Evolutionary conservation across 805 yeast genomes (phyloP), one percentile per base, ranked within the genome.

Genomic region (Metschnikowia santaceciliae): DNA sequence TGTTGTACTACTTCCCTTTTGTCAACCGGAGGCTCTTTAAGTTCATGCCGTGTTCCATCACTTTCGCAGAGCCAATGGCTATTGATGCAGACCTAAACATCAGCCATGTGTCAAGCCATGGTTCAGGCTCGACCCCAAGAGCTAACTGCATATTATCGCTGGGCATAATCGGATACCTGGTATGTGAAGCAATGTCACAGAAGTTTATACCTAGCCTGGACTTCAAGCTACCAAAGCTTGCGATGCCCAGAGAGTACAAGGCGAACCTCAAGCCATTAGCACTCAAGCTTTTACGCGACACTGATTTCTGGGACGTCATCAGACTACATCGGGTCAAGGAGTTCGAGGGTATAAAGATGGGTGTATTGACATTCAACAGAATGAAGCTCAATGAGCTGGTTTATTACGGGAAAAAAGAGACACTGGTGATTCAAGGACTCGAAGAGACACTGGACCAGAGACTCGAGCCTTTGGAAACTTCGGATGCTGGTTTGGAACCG

Each of bases 1-100:
- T 70, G 55, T 53, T 68, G 11, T 70, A 70, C 53, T 55, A 68
- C 20, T 66, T 62, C 37, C 75, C 75, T 1, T 53, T 65, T 10
- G 68, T 70, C 2, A 62, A 61, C 47, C 46, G 44, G 22, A 30
- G 32, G 13, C 15, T 63, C 1, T 67, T 58, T 51, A 65, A 61
- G 47, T 67, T 70, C 47, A 40, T 58, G n/a, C 66, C 70, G 0
- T 49, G 51, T 1, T 54, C 67, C 1, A 53, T 66, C 13, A 65
- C 67, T 42, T 67, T 53, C 45, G 70, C 67, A n/a, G 66, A 64
- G 37, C 43, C 47, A 6, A 22, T 15, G 14, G 46, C 41, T 2
- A 49, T 51, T n/a, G 40, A 30, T n/a, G 23, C 32, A 8, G 62
- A 54, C 32, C 46, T 56, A 11, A 17, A n/a, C 3, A 38, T 33